phyloP scores from a whole-genome alignment of 257 asterid species.

The Echium plantagineum region DNA sequence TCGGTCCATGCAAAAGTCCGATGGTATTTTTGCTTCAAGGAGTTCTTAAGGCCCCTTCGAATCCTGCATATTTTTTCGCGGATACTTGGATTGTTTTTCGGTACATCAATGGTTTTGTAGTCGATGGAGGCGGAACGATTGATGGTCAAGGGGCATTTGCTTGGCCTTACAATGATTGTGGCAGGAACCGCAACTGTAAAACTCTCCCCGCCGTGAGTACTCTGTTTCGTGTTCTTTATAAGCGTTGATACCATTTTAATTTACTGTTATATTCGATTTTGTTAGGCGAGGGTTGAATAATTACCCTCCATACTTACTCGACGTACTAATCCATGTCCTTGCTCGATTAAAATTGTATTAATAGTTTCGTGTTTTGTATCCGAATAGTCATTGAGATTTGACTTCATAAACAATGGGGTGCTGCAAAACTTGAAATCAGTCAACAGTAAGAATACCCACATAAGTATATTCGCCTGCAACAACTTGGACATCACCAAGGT shows the following conservation, averaged over 20 bases:
- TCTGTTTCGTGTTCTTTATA: no score
- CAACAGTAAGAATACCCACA: constrained; percentile 57
- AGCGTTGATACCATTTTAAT: no score
- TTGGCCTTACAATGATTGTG: constrained; percentile 53
- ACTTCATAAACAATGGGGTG: constrained; percentile 39
- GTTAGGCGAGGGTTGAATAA: no score
- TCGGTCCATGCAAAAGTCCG: constrained; percentile 51
- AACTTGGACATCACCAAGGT: constrained; percentile 30
- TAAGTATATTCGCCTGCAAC: constrained; percentile 46
- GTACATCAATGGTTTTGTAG: constrained; percentile 21
- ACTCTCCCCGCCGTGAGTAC: constrained; percentile 41
- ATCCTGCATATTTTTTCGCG: constrained; percentile 28
- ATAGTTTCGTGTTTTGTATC: neutral
- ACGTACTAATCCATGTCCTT: neutral
- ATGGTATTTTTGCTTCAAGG: constrained; percentile 33
- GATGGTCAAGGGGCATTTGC: constrained; percentile 39
- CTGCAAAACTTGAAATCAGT: constrained; percentile 36
- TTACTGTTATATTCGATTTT: no score
- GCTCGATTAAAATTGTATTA: no score
- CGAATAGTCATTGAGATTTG: constrained; percentile 49
- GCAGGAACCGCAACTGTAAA: constrained; percentile 25
- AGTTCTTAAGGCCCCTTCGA: constrained; percentile 36
- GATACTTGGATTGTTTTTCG: constrained; percentile 47
- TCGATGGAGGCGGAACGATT: constrained; percentile 52
- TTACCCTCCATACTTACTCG: no score